Evolutionary conservation across 163 green algal genomes (phyloP).

Genomic region (Chloromonas sp.): DNA sequence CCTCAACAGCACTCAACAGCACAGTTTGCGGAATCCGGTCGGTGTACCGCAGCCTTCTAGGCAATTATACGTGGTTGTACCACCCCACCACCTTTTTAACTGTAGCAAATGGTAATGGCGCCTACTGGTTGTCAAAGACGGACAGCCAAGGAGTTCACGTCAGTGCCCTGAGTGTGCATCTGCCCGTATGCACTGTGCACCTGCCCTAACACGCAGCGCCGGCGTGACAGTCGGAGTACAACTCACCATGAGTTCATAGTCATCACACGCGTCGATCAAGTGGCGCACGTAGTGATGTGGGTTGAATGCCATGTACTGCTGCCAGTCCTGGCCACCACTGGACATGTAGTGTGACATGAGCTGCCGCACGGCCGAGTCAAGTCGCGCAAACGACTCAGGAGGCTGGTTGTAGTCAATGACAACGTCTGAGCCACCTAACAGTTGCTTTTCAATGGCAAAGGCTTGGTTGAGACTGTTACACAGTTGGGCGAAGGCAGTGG

Average conservation of each 20-base stretch:
- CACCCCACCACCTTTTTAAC: too few relatives aligned
- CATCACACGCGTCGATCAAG: conserved; percentile 29
- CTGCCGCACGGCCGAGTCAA: background rate
- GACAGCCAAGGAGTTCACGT: background rate
- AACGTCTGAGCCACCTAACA: too few relatives aligned
- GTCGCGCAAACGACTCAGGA: background rate
- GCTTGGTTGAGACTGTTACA: too few relatives aligned
- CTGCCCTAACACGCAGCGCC: background rate
- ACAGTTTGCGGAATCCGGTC: too few relatives aligned
- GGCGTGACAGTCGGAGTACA: background rate
- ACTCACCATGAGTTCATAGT: conserved; percentile 45
- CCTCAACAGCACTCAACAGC: too few relatives aligned
- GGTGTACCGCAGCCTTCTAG: too few relatives aligned
- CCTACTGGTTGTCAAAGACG: background rate
- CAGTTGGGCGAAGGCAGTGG: too few relatives aligned
- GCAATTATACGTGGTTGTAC: too few relatives aligned
- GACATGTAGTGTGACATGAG: background rate
- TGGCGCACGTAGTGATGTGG: conserved; percentile 43
- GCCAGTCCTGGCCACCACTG: background rate
- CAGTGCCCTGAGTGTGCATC: background rate
- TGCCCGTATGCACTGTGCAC: background rate
- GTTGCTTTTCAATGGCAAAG: too few relatives aligned
- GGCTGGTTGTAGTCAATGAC: too few relatives aligned
- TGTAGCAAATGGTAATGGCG: too few relatives aligned
- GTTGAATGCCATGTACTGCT: conserved; percentile 17